Conservation (phyloP, 73 alveolate genomes). For the Breviolum minutum region DNA sequence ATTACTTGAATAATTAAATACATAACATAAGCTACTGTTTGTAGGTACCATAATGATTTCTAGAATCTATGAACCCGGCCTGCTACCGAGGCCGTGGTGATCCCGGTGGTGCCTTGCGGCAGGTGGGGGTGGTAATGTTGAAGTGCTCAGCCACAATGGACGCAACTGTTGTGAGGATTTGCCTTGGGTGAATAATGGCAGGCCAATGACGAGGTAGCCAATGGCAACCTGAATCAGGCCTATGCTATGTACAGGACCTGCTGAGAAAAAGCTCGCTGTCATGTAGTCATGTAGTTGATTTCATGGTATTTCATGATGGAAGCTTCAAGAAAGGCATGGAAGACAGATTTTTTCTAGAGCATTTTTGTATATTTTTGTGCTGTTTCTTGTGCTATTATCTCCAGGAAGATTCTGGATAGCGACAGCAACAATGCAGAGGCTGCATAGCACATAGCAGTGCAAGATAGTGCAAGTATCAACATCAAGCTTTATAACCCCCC, state of each 20-base stretch:
- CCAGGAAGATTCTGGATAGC: slow-evolving; percentile 67
- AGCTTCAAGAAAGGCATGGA: neutral
- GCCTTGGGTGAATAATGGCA: neutral
- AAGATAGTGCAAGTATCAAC: no score
- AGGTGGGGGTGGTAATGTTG: neutral
- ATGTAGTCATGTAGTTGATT: no score
- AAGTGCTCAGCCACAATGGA: neutral
- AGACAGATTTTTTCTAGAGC: neutral
- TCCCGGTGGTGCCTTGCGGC: neutral
- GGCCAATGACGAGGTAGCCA: slow-evolving; percentile 71
- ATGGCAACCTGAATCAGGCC: slow-evolving; percentile 77
- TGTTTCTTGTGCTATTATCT: no score
- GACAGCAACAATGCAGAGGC: slow-evolving; percentile 48
- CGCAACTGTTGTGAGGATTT: neutral
- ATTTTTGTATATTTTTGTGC: no score
- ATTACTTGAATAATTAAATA: no score
- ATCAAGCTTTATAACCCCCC: no score
- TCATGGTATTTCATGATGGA: neutral
- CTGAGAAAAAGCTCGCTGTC: no score
- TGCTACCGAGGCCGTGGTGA: no score
- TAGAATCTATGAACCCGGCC: no score
- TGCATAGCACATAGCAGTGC: neutral
- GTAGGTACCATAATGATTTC: no score
- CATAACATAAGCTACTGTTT: no score
- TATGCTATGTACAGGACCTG: slow-evolving; percentile 82